A percentile compares a stretch with the other conserved stretches of the same genome.
Evolutionary conservation across 73 alveolate species (phyloP).

Genomic region (Paramecium biaurelia): DNA sequence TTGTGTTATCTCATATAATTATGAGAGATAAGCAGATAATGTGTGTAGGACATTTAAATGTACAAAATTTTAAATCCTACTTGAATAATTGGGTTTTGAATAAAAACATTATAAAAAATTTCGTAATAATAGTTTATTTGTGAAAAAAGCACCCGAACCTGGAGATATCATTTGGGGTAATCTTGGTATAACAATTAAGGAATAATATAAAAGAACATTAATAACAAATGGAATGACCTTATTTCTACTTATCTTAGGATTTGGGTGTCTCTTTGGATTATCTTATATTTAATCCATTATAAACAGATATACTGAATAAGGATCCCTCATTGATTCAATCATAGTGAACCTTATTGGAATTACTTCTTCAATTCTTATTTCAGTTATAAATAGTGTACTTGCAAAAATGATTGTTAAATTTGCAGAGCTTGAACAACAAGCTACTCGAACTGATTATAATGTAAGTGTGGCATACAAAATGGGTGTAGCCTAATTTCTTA

Average conservation of each 20-base stretch:
- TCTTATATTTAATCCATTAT: neutral
- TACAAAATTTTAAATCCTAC: neutral
- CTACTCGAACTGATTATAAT: conserved; percentile 23
- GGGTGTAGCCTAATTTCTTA: conserved; percentile 43
- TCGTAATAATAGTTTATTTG: neutral
- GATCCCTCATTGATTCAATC: neutral
- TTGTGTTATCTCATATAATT: neutral
- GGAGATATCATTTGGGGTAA: conserved; percentile 52
- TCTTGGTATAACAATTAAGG: neutral
- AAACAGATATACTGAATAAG: neutral
- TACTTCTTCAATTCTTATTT: neutral
- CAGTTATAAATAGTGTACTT: neutral
- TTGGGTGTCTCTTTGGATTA: conserved; percentile 15
- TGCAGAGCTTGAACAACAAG: neutral
- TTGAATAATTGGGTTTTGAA: neutral
- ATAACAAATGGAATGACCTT: neutral
- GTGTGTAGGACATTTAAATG: neutral
- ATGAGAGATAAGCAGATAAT: conserved; percentile 4
- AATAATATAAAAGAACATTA: neutral
- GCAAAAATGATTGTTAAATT: neutral
- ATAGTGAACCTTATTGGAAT: neutral
- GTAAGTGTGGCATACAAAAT: conserved; percentile 33
- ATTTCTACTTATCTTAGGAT: neutral
- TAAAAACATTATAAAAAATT: neutral
- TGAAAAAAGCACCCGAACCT: conserved; percentile 40